These are phyloP conservation scores for Aspergillus sojae DNA, from an alignment of 2,329 filamentous ascomycete species.

Conservation along the genomic window DNA sequence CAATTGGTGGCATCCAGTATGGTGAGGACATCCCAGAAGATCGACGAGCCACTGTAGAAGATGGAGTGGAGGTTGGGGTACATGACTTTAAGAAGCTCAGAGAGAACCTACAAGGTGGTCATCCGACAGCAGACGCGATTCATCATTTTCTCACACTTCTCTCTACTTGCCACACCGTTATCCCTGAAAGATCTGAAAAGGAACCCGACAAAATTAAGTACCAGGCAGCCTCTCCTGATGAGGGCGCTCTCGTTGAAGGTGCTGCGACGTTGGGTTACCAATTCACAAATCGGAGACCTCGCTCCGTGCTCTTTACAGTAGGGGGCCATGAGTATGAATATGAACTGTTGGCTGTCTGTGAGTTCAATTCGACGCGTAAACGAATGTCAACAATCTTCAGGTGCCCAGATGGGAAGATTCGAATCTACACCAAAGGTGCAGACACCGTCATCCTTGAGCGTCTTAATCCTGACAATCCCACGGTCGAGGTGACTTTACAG, in stretches of 20 bases:
- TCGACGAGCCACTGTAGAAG: conserved; percentile 74
- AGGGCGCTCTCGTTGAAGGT: conserved; percentile 94
- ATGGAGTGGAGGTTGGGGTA: conserved; percentile 76
- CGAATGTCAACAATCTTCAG: conserved; percentile 97
- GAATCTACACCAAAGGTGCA: conserved; percentile 93
- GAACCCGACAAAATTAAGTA: conserved; percentile 87
- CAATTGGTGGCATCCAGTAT: conserved; percentile 92
- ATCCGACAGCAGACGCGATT: conserved; percentile 62
- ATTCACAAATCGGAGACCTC: conserved; percentile 88
- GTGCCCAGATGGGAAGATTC: conserved; percentile 91
- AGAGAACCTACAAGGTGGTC: conserved; percentile 65
- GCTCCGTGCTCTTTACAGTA: conserved; percentile 80
- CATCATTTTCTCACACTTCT: conserved; percentile 87
- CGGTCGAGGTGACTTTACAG: conserved; percentile 84
- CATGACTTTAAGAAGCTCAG: conserved; percentile 79
- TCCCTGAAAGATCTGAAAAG: conserved; percentile 82
- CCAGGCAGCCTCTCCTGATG: conserved; percentile 94
- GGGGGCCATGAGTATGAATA: conserved; percentile 76
- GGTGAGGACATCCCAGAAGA: conserved; percentile 91
- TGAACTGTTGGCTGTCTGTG: conserved; percentile 92
- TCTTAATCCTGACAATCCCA: conserved; percentile 77
- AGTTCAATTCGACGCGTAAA: conserved; percentile 98
- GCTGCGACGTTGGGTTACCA: conserved; percentile 83
- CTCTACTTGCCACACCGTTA: conserved; percentile 93
- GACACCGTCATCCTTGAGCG: conserved; percentile 97